phyloP scores from a whole-genome alignment of 2,329 filamentous ascomycete species.

The Verticillium nubilum region DNA sequence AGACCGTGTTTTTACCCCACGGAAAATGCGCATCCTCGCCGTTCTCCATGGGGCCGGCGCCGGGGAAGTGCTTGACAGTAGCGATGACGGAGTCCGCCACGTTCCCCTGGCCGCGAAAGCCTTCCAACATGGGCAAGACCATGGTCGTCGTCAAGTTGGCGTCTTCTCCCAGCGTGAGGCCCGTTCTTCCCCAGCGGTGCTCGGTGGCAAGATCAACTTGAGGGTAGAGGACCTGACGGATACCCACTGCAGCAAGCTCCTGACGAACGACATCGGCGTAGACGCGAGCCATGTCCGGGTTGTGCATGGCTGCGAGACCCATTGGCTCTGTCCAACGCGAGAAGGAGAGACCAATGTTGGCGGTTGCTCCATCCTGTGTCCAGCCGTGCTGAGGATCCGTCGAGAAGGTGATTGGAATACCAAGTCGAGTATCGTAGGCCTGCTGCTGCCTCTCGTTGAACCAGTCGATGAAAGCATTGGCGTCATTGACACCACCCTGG shows the following conservation, averaged over 20 bases:
- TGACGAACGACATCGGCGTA: neutral
- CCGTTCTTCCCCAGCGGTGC: neutral
- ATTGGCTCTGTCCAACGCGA: neutral
- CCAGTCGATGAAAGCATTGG: neutral
- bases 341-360: neutral
- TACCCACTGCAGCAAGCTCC: neutral
- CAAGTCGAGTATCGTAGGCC: neutral
- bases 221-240: neutral
- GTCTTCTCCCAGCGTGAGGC: neutral
- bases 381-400: neutral
- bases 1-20: neutral
- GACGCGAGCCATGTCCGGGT: neutral
- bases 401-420: slow-evolving; percentile 1
- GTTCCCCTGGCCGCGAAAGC: neutral
- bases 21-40: neutral
- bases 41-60: neutral
- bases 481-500: neutral
- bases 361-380: neutral
- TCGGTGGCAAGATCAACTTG: slow-evolving; percentile 2
- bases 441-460: neutral
- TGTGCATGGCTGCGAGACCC: neutral
- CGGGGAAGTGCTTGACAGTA: neutral
- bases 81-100: neutral
- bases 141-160: neutral
- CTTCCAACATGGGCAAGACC: neutral